Conservation (phyloP, 164 flowering plant genomes). For the Kalanchoe fedtschenkoi region DNA sequence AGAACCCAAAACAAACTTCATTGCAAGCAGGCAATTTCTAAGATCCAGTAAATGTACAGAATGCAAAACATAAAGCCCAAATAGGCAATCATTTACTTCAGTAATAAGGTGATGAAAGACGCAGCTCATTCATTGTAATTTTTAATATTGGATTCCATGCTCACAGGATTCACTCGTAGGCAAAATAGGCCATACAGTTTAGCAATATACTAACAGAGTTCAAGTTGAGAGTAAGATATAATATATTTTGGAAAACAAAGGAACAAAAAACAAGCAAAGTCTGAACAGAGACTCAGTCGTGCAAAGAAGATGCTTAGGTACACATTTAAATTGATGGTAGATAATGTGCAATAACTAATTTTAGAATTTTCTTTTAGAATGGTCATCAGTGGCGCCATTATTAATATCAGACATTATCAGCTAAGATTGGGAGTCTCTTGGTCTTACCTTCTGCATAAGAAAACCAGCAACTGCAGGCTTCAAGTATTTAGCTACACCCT, state of each 20-base stretch:
- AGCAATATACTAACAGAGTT: too few relatives aligned
- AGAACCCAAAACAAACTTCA: too few relatives aligned
- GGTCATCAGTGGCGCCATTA: not conserved
- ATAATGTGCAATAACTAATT: too few relatives aligned
- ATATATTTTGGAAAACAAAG: not conserved
- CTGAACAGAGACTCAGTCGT: not conserved
- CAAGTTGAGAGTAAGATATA: too few relatives aligned
- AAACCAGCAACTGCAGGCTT: slow-evolving; percentile 85
- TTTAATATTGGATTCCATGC: too few relatives aligned
- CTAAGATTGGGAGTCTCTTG: not conserved
- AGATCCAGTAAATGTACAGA: too few relatives aligned
- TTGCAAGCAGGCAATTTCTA: too few relatives aligned
- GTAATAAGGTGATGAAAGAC: too few relatives aligned
- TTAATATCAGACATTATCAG: not conserved
- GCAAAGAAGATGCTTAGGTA: not conserved
- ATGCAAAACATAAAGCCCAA: too few relatives aligned
- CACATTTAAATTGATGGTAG: not conserved
- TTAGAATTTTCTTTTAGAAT: not conserved
- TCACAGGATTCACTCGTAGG: not conserved
- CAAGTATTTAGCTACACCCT: slow-evolving; percentile 70
- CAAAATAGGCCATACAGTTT: not conserved
- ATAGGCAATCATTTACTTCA: too few relatives aligned
- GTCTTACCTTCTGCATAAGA: slow-evolving; percentile 84
- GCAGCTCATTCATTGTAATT: too few relatives aligned
- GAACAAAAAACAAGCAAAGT: not conserved